Evolutionary conservation across 2,329 filamentous ascomycete species (phyloP).

Genomic region (Acrodontium crateriforme): DNA sequence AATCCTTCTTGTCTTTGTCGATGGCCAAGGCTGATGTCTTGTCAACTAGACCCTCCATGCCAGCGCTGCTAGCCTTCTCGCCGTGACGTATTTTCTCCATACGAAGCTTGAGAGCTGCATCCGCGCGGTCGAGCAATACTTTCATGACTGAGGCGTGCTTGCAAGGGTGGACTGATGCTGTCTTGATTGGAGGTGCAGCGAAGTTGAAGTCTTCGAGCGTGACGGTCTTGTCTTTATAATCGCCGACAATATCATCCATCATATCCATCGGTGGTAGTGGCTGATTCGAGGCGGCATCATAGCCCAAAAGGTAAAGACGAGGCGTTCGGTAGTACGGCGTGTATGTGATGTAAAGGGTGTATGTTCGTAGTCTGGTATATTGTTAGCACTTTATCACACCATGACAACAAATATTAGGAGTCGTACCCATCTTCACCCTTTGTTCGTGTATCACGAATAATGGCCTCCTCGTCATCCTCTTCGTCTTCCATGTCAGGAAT

Average conservation of each 20-base stretch:
- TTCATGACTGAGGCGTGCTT: conserved; percentile 98
- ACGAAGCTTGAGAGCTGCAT: conserved; percentile 79
- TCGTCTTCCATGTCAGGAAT: conserved; percentile 99
- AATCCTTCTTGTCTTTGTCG: conserved; percentile 40
- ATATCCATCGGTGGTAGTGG: conserved; percentile 71
- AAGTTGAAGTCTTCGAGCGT: conserved; percentile 96
- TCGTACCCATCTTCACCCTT: conserved; percentile 36
- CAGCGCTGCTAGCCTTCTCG: conserved; percentile 36
- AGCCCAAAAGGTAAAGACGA: conserved; percentile 87
- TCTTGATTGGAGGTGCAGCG: conserved; percentile 82
- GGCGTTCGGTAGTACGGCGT: conserved; percentile 93
- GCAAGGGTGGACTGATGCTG: conserved; percentile 93
- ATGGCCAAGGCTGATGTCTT: conserved; percentile 49
- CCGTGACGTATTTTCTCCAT: conserved; percentile 61
- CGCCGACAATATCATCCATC: conserved; percentile 94
- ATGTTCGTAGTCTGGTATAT: conserved; percentile 53
- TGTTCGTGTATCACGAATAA: conserved; percentile 60
- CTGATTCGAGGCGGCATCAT: conserved; percentile 47
- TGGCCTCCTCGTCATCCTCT: conserved; percentile 84
- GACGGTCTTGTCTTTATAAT: conserved; percentile 97
- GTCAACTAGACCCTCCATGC: conserved; percentile 77
- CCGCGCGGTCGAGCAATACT: conserved; percentile 83
- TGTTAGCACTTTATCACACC: conserved; percentile 15
- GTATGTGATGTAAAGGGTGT: conserved; percentile 97
- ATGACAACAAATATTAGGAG: too few relatives aligned